A percentile compares a stretch with the other conserved stretches of the same genome.
Evolutionary conservation across 2,329 filamentous ascomycete genomes (phyloP).

Genomic region (Monilinia aucupariae): DNA sequence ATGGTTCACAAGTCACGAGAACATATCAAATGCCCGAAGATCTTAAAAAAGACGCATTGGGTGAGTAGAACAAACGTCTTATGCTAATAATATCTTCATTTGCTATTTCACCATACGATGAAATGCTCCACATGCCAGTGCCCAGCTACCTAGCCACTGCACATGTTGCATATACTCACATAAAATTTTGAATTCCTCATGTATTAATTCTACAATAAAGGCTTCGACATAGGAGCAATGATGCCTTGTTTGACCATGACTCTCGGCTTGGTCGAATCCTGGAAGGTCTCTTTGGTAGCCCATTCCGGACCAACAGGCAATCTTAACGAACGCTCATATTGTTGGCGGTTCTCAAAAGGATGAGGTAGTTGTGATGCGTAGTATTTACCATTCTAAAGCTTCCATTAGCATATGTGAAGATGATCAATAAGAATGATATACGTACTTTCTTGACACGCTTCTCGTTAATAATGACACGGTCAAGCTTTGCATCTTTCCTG

Average conservation of each 20-base stretch:
- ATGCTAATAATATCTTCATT: neutral
- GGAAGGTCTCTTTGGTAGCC: constrained; percentile 93
- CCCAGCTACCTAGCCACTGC: neutral
- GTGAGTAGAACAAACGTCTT: neutral
- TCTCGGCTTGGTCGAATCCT: constrained; percentile 81
- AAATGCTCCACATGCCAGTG: too few species aligned
- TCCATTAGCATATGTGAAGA: constrained; percentile 13
- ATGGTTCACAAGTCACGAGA: neutral
- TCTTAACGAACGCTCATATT: constrained; percentile 85
- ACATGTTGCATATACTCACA: neutral
- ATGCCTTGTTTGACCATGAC: constrained; percentile 87
- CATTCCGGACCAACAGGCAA: constrained; percentile 90
- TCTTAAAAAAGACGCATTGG: neutral
- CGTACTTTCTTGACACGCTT: constrained; percentile 79
- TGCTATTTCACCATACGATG: neutral
- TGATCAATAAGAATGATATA: neutral
- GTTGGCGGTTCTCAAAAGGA: constrained; percentile 78
- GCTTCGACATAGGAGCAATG: constrained; percentile 81
- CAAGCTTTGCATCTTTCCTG: constrained; percentile 75
- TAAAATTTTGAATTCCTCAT: neutral
- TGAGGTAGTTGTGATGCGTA: constrained; percentile 79
- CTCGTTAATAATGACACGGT: constrained; percentile 87
- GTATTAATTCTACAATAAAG: constrained; percentile 37
- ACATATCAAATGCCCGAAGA: neutral
- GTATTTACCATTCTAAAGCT: constrained; percentile 72